These are phyloP conservation scores for Perkinsela sp. DNA, from an alignment of 208 protist genomes.

Conservation along the genomic window DNA sequence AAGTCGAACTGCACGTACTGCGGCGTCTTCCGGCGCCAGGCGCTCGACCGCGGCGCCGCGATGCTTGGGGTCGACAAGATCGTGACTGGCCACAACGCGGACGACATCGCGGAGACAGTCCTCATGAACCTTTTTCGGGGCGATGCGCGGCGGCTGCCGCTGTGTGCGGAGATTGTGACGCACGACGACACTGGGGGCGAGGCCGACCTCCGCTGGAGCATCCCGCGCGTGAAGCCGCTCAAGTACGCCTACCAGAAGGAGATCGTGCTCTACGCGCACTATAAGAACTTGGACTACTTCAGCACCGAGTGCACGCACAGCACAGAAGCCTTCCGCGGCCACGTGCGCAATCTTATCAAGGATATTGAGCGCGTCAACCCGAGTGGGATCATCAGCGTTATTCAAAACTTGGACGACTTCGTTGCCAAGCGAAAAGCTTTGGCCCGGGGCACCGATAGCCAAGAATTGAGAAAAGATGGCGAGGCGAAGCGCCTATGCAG, in stretches of 20 bases:
- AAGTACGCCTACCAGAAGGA: slow-evolving; percentile 91
- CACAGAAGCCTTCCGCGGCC: slow-evolving; percentile 79
- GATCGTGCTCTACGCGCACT: slow-evolving; percentile 91
- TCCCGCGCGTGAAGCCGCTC: slow-evolving; percentile 78
- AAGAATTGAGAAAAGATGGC: slow-evolving; percentile 14
- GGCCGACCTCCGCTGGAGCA: slow-evolving; percentile 13
- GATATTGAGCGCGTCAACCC: slow-evolving; percentile 67
- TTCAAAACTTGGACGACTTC: slow-evolving; percentile 55
- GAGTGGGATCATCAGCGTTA: slow-evolving; percentile 61
- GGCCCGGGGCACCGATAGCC: slow-evolving; percentile 6
- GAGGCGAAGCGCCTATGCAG: slow-evolving; percentile 18
- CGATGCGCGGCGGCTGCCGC: slow-evolving; percentile 64
- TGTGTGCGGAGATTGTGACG: slow-evolving; percentile 27
- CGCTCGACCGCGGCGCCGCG: slow-evolving; percentile 71
- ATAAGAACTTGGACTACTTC: slow-evolving; percentile 88
- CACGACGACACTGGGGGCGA: slow-evolving; percentile 13
- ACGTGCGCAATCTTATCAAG: slow-evolving; percentile 69
- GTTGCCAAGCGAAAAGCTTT: slow-evolving; percentile 12
- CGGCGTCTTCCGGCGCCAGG: slow-evolving; percentile 84
- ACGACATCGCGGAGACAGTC: slow-evolving; percentile 90
- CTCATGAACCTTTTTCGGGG: slow-evolving; percentile 84
- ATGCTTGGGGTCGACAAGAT: slow-evolving; percentile 64
- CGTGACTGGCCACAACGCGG: slow-evolving; percentile 91
- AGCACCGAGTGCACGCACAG: slow-evolving; percentile 86
- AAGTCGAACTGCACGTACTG: slow-evolving; percentile 87